phyloP scores from a whole-genome alignment of 441 rosid genomes.

The Gossypium aridum region DNA sequence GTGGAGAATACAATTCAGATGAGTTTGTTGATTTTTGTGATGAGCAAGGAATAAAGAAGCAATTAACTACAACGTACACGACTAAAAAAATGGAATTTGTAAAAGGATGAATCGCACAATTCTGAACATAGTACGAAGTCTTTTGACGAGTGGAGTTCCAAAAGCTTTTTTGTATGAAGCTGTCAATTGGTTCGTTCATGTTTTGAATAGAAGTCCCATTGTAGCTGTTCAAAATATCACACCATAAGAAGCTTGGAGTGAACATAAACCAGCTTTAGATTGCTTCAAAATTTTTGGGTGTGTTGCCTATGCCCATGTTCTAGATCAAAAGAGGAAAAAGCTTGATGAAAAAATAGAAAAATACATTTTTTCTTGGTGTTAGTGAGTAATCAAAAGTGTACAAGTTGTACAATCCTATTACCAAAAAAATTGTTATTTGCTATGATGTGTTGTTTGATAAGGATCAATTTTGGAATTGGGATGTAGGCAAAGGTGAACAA shows the following conservation, averaged over 20 bases:
- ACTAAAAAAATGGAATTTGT: background rate
- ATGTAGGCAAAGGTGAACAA: background rate
- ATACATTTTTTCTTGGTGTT: too few species aligned
- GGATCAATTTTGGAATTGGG: background rate
- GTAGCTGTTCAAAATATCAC: background rate
- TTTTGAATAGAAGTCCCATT: background rate
- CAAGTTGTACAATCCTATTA: too few species aligned
- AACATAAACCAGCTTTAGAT: background rate
- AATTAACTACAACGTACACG: background rate
- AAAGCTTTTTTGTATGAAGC: background rate
- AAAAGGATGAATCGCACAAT: too few species aligned
- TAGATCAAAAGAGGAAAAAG: too few species aligned
- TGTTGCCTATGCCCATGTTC: too few species aligned
- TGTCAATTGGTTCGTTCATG: background rate
- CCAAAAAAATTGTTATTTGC: too few species aligned
- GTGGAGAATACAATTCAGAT: background rate
- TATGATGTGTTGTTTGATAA: too few species aligned
- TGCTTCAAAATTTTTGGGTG: background rate
- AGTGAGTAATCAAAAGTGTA: too few species aligned
- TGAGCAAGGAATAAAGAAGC: background rate
- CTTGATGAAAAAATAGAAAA: too few species aligned
- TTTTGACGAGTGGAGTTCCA: too few species aligned
- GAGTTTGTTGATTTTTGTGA: too few species aligned
- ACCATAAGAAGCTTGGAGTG: background rate
- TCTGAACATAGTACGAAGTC: too few species aligned